Base-by-base conservation (phyloP, 257 asterid genomes). In the Gentiana straminea region DNA sequence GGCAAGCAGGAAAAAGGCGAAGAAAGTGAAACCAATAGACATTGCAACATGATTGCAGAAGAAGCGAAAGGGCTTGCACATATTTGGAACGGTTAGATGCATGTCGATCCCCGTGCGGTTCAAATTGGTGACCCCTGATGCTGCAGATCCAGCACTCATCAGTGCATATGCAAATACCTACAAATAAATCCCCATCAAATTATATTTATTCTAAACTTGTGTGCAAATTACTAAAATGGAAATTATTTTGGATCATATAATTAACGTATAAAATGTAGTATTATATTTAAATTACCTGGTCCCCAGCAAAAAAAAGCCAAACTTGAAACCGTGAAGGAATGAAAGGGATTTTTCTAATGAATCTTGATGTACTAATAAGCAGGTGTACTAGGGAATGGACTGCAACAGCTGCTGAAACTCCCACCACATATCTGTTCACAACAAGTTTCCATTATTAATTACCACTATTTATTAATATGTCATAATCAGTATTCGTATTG, bases 121-220 rank as follows among this genome's bases (percentile, higher is more conserved):
- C 69, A 90, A 72, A 68, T 77, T 90, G 39, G 94, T 80, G 0
- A 86, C 94, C 0, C 97, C 93, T 0, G 94, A 77, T 9, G 96
- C 88, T 12, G 97, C 95, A 15, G 96, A 89, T 72, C 88, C 96
- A 9, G 90, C 97, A 37, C 97, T 84, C 81, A 90, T 80, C 88
- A 79, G 49, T 2, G 81, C 94, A 54, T 72, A 84, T 3, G 89
- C 86, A 67, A 89, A 80, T 49, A 89, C 61, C 97, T 89, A 24
- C 15, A 13, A 33, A 6, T 24, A 4, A 54, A 36, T 15, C 24
- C 46, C 5, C 46, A 41, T 41, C 46, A 5, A 41, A 41, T 41
- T 15, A 15, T 15, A 15, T 15, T 15, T 15, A 15, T 15, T 15
- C 24, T 15, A 15, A 15, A 15, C 24, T 15, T 15, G 24, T 15